These are phyloP conservation scores for Zostera marina DNA, from an alignment of 116 monocot genomes.

Conservation along the genomic window DNA sequence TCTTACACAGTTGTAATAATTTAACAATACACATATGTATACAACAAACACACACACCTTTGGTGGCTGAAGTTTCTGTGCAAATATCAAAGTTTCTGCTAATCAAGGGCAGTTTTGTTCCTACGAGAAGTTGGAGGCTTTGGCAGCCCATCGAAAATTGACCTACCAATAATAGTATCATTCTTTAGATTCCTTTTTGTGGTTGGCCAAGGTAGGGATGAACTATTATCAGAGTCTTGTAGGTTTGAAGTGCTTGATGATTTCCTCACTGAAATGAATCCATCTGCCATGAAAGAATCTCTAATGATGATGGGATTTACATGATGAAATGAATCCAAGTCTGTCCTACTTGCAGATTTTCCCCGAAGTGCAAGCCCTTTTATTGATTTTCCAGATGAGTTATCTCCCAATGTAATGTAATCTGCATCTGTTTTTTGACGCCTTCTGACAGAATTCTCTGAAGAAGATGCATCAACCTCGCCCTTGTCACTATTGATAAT, in stretches of 20 bases:
- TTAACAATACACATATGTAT: no score
- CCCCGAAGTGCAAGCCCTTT: conserved; percentile 44
- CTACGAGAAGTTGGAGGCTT: conserved; percentile 24
- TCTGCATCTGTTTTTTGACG: conserved; percentile 13
- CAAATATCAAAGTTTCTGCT: conserved; percentile 3
- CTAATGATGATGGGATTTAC: conserved; percentile 3
- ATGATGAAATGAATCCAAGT: conserved; percentile 18
- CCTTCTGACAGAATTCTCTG: conserved; percentile 10
- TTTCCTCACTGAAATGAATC: conserved; percentile 31
- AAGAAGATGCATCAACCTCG: conserved; percentile 11
- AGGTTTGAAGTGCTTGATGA: conserved; percentile 72
- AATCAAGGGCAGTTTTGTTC: conserved; percentile 41
- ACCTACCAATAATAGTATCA: conserved; percentile 18
- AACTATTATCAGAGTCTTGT: conserved; percentile 39
- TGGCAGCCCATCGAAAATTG: conserved; percentile 33
- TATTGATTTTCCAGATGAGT: conserved; percentile 19
- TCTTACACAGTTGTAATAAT: no score
- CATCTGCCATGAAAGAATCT: conserved; percentile 27
- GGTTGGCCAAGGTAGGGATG: conserved; percentile 26
- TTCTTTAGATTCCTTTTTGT: conserved; percentile 19
- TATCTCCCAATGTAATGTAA: conserved; percentile 2
- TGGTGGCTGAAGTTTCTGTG: not conserved
- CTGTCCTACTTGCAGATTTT: conserved; percentile 32
- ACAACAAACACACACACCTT: not conserved
- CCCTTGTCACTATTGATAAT: conserved; percentile 5